Base-by-base conservation (phyloP, 257 asterid genomes). In the Cruciata laevipes region DNA sequence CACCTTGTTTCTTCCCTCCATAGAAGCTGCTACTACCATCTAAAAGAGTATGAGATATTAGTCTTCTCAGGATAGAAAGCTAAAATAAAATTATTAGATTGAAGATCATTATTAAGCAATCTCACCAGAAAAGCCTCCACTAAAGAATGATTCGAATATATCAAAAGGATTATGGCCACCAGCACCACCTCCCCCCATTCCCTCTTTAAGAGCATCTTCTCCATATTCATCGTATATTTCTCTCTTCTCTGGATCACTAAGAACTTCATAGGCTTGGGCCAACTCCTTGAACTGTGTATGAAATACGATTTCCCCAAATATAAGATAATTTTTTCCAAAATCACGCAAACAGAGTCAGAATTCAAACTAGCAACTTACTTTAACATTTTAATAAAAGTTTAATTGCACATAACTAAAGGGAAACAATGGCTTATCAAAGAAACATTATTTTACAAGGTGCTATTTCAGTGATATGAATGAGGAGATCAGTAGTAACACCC, bases 141-240 rank as follows among this genome's bases (percentile, higher is more conserved):
- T 69, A 65, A 83, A 85, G 73, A 85, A 85, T 13, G 86, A 69
- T 40, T 81, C 81, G 60, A 80, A 85, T 62, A 83, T 77, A 61
- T 83, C 81, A 67, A 81, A 85, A 1, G 82, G 88, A 63, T 71
- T 73, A 61, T 77, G 80, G 57, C 70, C 76, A 31, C 76, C 78
- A n/a, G n/a, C n/a, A 20, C 83, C 64, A 23, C 83, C 69, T 38
- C 84, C 80, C 16, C 84, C 79, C 61, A 71, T 75, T 71, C 86
- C 87, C 68, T 82, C 87, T 74, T 78, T 83, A 33, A 85, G 81
- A 24, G 77, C 88, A 77, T 85, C 85, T 75, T 85, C 88, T 66
- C 88, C 88, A 38, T 75, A 79, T 53, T 79, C 71, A 70, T 83
- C 88, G 60, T 85, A 85, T 30, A 74, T 58, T 61, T 75, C 78